Evolutionary conservation across 208 protist species (phyloP).

Genomic region (Acanthamoeba triangularis): DNA sequence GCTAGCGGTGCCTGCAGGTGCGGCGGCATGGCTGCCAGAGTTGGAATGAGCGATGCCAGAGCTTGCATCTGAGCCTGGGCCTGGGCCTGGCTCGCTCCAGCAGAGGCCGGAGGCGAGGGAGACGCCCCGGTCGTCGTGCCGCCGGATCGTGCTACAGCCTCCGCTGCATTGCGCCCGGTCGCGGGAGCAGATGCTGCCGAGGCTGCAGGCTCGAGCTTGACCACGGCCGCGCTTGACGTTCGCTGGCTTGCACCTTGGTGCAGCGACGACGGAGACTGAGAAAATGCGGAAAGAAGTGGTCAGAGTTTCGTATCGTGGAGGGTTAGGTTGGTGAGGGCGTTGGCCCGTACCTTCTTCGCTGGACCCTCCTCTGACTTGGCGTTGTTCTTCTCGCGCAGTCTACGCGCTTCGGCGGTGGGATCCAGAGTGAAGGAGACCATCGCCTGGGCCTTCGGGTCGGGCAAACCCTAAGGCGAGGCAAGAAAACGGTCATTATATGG

Average conservation of each 20-base stretch:
- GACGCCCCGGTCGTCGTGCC: neutral
- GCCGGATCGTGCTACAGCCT: neutral
- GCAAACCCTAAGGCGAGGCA: too few relatives aligned
- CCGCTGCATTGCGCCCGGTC: too few relatives aligned
- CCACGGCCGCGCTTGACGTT: neutral
- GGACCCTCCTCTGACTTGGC: neutral
- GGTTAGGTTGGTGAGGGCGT: neutral
- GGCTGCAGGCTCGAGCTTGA: too few relatives aligned
- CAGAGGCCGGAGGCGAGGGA: neutral
- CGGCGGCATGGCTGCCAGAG: neutral
- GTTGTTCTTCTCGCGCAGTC: neutral
- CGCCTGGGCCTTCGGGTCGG: neutral
- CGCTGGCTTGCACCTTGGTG: neutral
- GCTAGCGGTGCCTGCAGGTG: neutral
- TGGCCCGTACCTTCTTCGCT: neutral
- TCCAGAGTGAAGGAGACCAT: neutral
- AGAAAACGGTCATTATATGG: neutral
- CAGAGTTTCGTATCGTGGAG: neutral
- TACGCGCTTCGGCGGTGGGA: constrained; percentile 21
- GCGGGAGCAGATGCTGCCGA: too few relatives aligned
- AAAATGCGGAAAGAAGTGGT: neutral
- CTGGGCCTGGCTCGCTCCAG: neutral
- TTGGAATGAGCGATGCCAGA: neutral
- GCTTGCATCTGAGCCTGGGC: neutral
- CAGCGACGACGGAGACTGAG: neutral